A percentile compares a stretch with the other conserved stretches of the same genome.
These are phyloP conservation scores for Pythium rishiriense DNA, from an alignment of 352 stramenopile genomes.

Conservation along the genomic window DNA sequence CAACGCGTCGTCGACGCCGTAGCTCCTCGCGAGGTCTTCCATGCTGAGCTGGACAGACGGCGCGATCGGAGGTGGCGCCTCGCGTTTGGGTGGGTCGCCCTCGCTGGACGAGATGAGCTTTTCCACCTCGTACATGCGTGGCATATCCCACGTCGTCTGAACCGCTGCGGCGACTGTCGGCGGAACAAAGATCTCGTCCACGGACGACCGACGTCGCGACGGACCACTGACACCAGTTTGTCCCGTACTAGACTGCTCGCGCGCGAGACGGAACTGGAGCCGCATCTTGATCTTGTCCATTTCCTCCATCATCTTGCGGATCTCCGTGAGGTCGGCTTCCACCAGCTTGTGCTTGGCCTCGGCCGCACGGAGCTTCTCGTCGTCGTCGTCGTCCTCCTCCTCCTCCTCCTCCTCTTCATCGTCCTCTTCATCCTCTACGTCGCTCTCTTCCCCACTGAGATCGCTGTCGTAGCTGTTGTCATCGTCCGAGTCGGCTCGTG, in stretches of 20 bases:
- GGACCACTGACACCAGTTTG: not conserved
- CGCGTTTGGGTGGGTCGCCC: not conserved
- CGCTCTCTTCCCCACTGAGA: conserved; percentile 17
- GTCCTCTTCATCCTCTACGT: conserved; percentile 18
- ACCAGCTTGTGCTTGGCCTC: conserved; percentile 39
- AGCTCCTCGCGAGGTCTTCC: conserved; percentile 23
- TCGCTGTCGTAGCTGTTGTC: conserved; percentile 24
- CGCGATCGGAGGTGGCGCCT: not conserved
- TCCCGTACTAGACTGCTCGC: conserved; percentile 1
- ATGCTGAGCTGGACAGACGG: conserved; percentile 25
- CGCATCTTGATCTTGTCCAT: conserved; percentile 65
- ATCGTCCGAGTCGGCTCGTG: conserved; percentile 18
- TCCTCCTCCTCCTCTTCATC: conserved; percentile 7
- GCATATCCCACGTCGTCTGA: conserved; percentile 29
- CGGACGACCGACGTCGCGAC: conserved; percentile 7
- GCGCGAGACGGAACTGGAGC: conserved; percentile 46
- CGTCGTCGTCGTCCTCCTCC: conserved; percentile 23
- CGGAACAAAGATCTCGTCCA: conserved; percentile 21
- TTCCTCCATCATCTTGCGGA: conserved; percentile 51
- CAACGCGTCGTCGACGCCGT: conserved; percentile 18
- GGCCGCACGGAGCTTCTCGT: conserved; percentile 14
- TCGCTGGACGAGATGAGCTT: conserved; percentile 21
- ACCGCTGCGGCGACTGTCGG: conserved; percentile 4
- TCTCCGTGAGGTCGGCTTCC: conserved; percentile 39
- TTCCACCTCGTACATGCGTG: conserved; percentile 21